A percentile compares a stretch with the other conserved stretches of the same genome.
phyloP scores from a whole-genome alignment of 139 green algal genomes.

The Yamagishiella unicocca region DNA sequence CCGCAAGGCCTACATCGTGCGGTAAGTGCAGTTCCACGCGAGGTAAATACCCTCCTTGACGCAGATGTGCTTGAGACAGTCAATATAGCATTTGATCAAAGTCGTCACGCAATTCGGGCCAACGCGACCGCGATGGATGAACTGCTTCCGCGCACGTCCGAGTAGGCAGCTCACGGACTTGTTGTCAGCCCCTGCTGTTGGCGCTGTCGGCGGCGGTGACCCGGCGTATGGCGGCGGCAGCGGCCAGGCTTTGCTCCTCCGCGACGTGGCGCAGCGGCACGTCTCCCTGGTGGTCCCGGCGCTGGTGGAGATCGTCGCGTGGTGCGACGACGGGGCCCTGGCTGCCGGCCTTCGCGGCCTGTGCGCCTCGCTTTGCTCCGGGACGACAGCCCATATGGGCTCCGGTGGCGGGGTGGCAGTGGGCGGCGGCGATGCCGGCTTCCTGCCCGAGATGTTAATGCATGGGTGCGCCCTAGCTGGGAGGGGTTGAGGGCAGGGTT shows the following conservation, averaged over 20 bases:
- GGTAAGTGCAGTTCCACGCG: not conserved
- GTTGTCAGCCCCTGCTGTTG: not conserved
- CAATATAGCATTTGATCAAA: too few relatives aligned
- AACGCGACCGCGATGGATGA: too few relatives aligned
- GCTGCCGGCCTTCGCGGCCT: not conserved
- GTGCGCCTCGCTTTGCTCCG: not conserved
- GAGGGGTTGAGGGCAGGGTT: too few relatives aligned
- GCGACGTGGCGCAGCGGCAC: not conserved
- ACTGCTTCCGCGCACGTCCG: too few relatives aligned
- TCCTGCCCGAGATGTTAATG: conserved; percentile 23
- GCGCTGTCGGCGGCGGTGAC: conserved; percentile 4
- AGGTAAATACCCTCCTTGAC: too few relatives aligned
- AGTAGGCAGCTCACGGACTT: not conserved
- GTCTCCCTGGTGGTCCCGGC: conserved; percentile 22
- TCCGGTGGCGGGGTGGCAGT: not conserved
- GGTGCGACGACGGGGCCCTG: not conserved
- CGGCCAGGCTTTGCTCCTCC: not conserved
- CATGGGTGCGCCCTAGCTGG: too few relatives aligned
- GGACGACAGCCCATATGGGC: too few relatives aligned
- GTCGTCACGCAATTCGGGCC: too few relatives aligned
- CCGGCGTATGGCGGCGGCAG: not conserved
- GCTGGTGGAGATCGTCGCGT: conserved; percentile 21
- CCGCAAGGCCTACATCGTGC: conserved; percentile 4
- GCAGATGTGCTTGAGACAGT: too few relatives aligned
- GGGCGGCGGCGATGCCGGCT: not conserved